Conservation (phyloP, 371 early-diverging fungal species). For the Mucor ambiguus region DNA sequence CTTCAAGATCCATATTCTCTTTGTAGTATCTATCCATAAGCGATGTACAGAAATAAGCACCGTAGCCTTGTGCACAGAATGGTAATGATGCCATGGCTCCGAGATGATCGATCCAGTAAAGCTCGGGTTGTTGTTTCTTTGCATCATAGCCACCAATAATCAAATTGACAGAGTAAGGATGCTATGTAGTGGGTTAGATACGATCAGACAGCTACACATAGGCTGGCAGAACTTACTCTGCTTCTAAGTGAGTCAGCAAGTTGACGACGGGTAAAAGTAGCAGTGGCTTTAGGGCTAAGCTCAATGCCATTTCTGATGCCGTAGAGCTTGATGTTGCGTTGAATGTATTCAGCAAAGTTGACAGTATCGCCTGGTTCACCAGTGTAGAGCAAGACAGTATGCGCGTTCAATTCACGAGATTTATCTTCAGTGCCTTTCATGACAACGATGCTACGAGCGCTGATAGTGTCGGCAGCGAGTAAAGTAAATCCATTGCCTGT, state of each 20-base stretch:
- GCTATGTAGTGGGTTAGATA: slow-evolving; percentile 40
- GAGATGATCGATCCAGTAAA: slow-evolving; percentile 96
- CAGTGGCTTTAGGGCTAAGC: slow-evolving; percentile 80
- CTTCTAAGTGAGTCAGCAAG: slow-evolving; percentile 87
- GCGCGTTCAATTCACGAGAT: slow-evolving; percentile 78
- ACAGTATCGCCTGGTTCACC: slow-evolving; percentile 97
- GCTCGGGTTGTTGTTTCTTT: slow-evolving; percentile 70
- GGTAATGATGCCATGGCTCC: slow-evolving; percentile 80
- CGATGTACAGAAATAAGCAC: slow-evolving; percentile 88
- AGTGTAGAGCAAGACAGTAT: slow-evolving; percentile 81
- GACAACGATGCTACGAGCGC: slow-evolving; percentile 88
- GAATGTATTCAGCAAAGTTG: slow-evolving; percentile 95
- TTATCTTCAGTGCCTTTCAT: slow-evolving; percentile 93
- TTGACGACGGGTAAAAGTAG: slow-evolving; percentile 85
- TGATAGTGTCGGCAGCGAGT: slow-evolving; percentile 81
- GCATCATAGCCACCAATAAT: slow-evolving; percentile 87
- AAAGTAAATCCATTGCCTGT: slow-evolving; percentile 94
- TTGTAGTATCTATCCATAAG: slow-evolving; percentile 94
- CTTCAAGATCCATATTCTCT: slow-evolving; percentile 81
- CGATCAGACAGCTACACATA: not conserved
- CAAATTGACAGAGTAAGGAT: slow-evolving; percentile 89
- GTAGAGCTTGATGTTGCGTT: slow-evolving; percentile 91
- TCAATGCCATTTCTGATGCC: slow-evolving; percentile 85
- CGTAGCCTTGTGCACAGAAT: slow-evolving; percentile 94
- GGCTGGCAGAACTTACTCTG: slow-evolving; percentile 58